phyloP scores from a whole-genome alignment of 306 rosid genomes.

The Albizia julibrissin region DNA sequence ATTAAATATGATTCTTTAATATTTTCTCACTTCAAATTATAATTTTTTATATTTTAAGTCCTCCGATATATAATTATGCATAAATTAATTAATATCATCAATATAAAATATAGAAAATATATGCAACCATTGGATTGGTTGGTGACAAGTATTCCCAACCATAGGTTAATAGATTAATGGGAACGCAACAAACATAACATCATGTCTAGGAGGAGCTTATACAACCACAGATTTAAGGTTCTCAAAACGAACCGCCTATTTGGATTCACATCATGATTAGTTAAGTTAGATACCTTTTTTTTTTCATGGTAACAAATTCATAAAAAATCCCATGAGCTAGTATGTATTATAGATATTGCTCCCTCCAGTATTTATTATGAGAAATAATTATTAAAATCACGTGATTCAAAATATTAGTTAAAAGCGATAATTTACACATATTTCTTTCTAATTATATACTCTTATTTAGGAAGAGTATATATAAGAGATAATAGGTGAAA shows the following conservation, averaged over 20 bases:
- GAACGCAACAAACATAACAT: not conserved
- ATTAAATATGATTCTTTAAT: not conserved
- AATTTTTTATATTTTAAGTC: not conserved
- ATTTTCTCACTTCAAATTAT: not conserved
- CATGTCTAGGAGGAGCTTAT: not conserved
- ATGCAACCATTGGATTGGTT: not conserved
- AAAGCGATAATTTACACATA: rapidly evolving
- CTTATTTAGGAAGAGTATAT: too few species aligned
- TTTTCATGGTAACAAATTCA: not conserved
- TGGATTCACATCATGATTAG: not conserved
- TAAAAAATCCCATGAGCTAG: not conserved
- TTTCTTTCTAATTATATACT: too few species aligned
- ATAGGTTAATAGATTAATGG: not conserved
- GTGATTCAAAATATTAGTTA: too few species aligned
- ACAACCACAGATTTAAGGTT: not conserved
- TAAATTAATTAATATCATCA: not conserved
- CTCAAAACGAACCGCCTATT: not conserved
- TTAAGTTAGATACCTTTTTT: not conserved
- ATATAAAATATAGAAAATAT: not conserved
- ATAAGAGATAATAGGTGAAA: too few species aligned
- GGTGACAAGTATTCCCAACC: not conserved
- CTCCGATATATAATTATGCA: not conserved
- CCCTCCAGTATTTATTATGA: too few species aligned
- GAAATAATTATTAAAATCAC: too few species aligned
- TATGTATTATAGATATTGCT: not conserved